These are phyloP conservation scores for Boletus bicolor DNA, from an alignment of 768 basidiomycete genomes.

Conservation along the genomic window DNA sequence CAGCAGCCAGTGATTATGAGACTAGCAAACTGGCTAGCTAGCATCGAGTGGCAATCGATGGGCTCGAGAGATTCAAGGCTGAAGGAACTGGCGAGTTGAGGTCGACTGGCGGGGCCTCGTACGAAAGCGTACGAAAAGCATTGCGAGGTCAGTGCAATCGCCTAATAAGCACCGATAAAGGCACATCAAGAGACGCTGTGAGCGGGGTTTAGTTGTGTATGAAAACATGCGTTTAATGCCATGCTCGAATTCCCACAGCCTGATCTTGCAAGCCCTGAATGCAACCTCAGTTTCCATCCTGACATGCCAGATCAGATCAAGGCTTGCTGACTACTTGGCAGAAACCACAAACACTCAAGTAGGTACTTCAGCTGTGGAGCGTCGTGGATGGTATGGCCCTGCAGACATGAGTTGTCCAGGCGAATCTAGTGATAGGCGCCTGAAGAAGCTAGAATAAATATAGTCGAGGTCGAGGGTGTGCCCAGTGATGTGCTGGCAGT, in stretches of 20 bases:
- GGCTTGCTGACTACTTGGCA: not conserved
- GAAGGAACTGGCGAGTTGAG: not conserved
- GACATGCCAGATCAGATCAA: conserved; percentile 4
- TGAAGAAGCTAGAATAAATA: not conserved
- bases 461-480: conserved; percentile 7
- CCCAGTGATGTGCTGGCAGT: not conserved
- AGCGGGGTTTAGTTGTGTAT: conserved; percentile 1
- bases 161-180: conserved; percentile 6
- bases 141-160: not conserved
- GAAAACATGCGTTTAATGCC: conserved; percentile 11
- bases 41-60: not conserved
- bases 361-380: not conserved
- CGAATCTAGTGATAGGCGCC: not conserved
- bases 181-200: not conserved
- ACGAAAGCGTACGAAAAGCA: not conserved
- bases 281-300: not conserved
- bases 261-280: not conserved
- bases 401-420: conserved; percentile 11
- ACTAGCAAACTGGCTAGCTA: not conserved
- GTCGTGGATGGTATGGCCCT: conserved; percentile 9
- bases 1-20: not conserved
- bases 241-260: not conserved
- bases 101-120: not conserved
- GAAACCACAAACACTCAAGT: not conserved
- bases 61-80: not conserved